These are phyloP conservation scores for Phytophthora rubi DNA, from an alignment of 352 stramenopile genomes.

Conservation along the genomic window DNA sequence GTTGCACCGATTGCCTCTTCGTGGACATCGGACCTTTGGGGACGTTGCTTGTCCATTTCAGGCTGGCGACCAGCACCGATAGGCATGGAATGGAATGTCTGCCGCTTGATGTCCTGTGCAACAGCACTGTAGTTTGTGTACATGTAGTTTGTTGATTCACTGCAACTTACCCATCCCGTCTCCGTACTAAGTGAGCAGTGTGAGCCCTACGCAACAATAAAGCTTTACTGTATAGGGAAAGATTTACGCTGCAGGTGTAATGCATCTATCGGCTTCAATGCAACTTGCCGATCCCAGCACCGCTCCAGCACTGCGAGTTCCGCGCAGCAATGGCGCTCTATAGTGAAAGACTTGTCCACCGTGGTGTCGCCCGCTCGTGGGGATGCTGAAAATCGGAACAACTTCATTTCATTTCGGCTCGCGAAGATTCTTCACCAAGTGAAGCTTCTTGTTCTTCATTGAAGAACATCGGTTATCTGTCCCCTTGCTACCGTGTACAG, in stretches of 20 bases:
- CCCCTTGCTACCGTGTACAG: too few relatives aligned
- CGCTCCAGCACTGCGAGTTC: conserved; percentile 19
- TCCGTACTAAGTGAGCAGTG: too few relatives aligned
- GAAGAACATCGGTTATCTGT: too few relatives aligned
- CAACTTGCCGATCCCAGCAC: conserved; percentile 30
- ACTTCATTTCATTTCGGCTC: neutral
- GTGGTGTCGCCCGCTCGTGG: conserved; percentile 26
- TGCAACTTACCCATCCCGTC: neutral
- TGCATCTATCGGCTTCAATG: neutral
- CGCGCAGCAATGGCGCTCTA: conserved; percentile 25
- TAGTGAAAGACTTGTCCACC: conserved; percentile 30
- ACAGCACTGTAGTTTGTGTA: neutral
- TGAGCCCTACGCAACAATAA: neutral
- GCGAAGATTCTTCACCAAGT: conserved; percentile 10
- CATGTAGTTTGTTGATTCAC: neutral
- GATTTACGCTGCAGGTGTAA: neutral
- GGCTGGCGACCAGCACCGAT: conserved; percentile 2
- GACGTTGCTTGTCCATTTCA: conserved; percentile 17
- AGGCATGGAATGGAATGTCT: conserved; percentile 6
- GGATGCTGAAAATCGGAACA: conserved; percentile 16
- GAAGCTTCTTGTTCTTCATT: too few relatives aligned
- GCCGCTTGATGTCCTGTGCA: neutral
- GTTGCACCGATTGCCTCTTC: conserved; percentile 13
- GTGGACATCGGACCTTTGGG: conserved; percentile 35
- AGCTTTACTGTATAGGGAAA: neutral